A percentile compares a stretch with the other conserved stretches of the same genome.
Conservation (phyloP, 805 yeast genomes). For the Suhomyces sp. region DNA sequence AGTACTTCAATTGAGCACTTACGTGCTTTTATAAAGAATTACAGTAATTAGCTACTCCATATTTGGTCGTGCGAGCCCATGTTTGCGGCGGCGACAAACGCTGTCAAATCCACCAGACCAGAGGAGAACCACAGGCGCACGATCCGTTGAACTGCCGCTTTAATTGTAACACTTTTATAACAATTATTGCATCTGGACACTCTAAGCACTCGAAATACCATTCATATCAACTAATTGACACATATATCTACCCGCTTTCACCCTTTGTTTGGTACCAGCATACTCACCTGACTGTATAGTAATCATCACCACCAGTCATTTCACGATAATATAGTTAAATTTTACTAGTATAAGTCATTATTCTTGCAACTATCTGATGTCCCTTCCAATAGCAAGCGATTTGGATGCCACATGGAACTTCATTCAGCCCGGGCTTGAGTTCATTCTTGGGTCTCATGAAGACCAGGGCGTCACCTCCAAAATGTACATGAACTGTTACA, state of each 20-base stretch:
- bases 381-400: conserved; percentile 57
- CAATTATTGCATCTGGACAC: background rate
- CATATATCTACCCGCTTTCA: background rate
- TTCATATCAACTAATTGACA: background rate
- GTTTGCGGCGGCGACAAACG: background rate
- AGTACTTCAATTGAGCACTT: no score
- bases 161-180: background rate
- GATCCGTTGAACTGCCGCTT: background rate
- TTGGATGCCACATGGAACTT: conserved; percentile 71
- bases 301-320: no score
- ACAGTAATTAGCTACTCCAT: no score
- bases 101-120: background rate
- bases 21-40: no score
- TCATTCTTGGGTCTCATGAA: conserved; percentile 67
- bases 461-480: conserved; percentile 61
- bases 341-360: no score
- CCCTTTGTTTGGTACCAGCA: background rate
- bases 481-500: conserved; percentile 86
- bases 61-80: background rate
- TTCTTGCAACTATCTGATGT: no score
- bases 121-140: background rate
- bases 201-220: background rate
- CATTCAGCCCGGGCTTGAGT: conserved; percentile 72
- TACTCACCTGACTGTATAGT: background rate
- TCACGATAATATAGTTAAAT: no score